Conservation (phyloP, 2,329 filamentous ascomycete genomes). For the Calonectria pseudoreteaudii region DNA sequence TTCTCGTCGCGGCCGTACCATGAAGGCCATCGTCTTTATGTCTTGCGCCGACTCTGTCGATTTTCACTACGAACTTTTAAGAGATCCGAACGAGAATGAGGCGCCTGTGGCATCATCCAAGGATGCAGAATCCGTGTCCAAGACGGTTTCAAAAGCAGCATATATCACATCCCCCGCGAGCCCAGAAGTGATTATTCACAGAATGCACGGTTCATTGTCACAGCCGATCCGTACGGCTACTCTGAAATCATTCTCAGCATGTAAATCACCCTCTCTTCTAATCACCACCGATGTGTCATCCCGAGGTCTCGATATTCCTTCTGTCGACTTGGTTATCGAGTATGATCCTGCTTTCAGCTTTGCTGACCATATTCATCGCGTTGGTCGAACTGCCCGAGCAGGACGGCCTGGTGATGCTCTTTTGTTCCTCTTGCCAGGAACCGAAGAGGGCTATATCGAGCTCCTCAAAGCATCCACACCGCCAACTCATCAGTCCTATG, state of each 20-base stretch:
- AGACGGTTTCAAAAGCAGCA: constrained; percentile 76
- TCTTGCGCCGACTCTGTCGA: constrained; percentile 97
- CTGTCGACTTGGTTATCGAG: constrained; percentile 94
- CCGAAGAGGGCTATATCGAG: constrained; percentile 90
- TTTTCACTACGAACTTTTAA: constrained; percentile 92
- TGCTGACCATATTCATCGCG: constrained; percentile 93
- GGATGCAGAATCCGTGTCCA: constrained; percentile 55
- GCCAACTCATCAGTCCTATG: constrained; percentile 63
- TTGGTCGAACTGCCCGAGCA: constrained; percentile 93
- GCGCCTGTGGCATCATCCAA: constrained; percentile 44
- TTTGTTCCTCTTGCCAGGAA: constrained; percentile 90
- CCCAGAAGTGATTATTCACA: constrained; percentile 78
- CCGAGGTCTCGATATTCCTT: constrained; percentile 93
- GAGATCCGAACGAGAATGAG: constrained; percentile 49
- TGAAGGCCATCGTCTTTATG: constrained; percentile 97
- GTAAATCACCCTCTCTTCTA: constrained; percentile 81
- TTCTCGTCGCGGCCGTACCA: constrained; percentile 87
- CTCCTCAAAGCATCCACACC: constrained; percentile 69
- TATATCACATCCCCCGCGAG: constrained; percentile 83
- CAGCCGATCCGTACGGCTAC: constrained; percentile 91
- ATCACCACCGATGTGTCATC: constrained; percentile 97
- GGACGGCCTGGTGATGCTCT: constrained; percentile 88
- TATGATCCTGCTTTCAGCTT: constrained; percentile 96
- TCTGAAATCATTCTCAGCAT: constrained; percentile 81
- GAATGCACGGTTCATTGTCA: constrained; percentile 90